phyloP scores from a whole-genome alignment of 1,284 basidiomycete species.

The Trametes pubescens region DNA sequence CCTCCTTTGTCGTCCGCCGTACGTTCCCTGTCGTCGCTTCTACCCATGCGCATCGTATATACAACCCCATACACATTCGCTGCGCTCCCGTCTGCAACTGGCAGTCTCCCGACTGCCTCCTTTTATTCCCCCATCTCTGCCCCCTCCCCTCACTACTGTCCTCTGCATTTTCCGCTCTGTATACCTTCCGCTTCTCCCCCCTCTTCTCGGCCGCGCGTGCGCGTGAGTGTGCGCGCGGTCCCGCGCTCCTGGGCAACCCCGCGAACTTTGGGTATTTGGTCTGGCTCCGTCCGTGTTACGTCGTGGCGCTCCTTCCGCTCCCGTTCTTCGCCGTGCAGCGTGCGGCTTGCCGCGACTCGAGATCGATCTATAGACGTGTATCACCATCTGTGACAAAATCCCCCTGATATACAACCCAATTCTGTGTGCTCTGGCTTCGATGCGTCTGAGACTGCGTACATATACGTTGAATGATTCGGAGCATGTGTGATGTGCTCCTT shows the following conservation, averaged over 20 bases:
- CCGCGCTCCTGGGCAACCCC: conserved; percentile 2
- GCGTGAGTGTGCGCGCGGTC: neutral
- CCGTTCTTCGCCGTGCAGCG: conserved; percentile 1
- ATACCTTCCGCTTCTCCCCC: conserved; percentile 6
- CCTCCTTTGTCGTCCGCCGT: conserved; percentile 10
- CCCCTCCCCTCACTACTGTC: neutral
- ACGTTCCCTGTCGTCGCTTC: conserved; percentile 6
- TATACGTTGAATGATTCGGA: no score
- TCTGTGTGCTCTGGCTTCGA: neutral
- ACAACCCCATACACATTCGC: conserved; percentile 9
- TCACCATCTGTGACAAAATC: conserved; percentile 30
- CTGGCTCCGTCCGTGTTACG: conserved; percentile 6
- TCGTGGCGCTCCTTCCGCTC: neutral
- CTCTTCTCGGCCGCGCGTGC: neutral
- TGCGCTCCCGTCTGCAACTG: neutral
- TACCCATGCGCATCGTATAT: conserved; percentile 23
- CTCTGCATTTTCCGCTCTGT: conserved; percentile 2
- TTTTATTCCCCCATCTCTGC: neutral
- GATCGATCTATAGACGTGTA: conserved; percentile 33
- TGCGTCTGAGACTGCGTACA: no score
- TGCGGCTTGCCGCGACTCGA: neutral
- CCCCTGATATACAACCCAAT: neutral
- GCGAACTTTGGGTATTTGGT: conserved; percentile 26
- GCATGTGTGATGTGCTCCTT: no score
- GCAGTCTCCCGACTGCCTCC: neutral